A percentile compares a stretch with the other conserved stretches of the same genome.
Evolutionary conservation across 2,329 filamentous ascomycete species (phyloP).

Genomic region (Magnaporthales sp.): DNA sequence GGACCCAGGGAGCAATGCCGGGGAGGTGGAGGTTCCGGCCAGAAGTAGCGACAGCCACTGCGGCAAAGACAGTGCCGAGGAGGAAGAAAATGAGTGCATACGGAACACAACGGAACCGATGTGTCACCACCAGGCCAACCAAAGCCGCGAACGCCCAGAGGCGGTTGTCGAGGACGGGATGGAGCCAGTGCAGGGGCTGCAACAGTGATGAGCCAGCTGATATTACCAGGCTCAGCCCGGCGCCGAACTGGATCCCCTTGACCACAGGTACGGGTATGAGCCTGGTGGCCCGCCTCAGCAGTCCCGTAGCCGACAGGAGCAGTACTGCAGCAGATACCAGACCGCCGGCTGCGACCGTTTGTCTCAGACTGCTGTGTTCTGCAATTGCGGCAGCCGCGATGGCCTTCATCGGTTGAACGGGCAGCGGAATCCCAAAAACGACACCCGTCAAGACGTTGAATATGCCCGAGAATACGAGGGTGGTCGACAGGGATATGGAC

Average conservation of each 20-base stretch:
- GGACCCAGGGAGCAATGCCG: constrained; percentile 50
- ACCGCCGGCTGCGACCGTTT: constrained; percentile 76
- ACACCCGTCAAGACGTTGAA: constrained; percentile 79
- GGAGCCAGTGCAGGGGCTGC: constrained; percentile 57
- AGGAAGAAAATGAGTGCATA: constrained; percentile 69
- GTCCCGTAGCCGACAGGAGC: constrained; percentile 67
- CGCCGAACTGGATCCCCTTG: constrained; percentile 91
- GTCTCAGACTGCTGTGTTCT: constrained; percentile 52
- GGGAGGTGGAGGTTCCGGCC: constrained; percentile 29
- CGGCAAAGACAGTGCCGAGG: constrained; percentile 53
- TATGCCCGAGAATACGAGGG: constrained; percentile 78
- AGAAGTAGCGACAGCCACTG: constrained; percentile 24
- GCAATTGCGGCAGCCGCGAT: constrained; percentile 86
- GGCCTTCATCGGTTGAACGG: constrained; percentile 86
- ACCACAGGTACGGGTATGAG: constrained; percentile 78
- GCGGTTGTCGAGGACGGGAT: constrained; percentile 61
- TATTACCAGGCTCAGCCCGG: constrained; percentile 74
- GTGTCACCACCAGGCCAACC: constrained; percentile 58
- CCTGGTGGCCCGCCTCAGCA: constrained; percentile 66
- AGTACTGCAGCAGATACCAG: constrained; percentile 68
- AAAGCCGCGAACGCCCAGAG: constrained; percentile 71
- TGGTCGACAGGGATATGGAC: constrained; percentile 74
- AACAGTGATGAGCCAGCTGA: constrained; percentile 66
- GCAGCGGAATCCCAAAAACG: constrained; percentile 79
- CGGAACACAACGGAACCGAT: constrained; percentile 57